These are phyloP conservation scores for Dictyostelium purpureum DNA, from an alignment of 78 protist species.

Conservation along the genomic window DNA sequence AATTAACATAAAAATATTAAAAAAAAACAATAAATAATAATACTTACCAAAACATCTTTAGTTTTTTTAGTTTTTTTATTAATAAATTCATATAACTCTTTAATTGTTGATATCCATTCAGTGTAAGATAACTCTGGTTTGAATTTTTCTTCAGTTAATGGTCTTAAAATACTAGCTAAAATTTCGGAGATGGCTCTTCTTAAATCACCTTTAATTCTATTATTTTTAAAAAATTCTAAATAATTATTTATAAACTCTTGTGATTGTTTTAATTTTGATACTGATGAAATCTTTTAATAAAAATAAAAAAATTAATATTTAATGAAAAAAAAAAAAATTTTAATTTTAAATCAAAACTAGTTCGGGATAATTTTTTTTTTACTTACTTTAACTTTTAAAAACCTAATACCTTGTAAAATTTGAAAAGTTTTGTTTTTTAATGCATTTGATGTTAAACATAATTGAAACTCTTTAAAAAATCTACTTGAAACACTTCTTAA, in stretches of 20 bases:
- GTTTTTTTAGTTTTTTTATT: constrained; percentile 63
- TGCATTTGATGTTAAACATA: constrained; percentile 8
- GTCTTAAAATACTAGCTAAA: constrained; percentile 63
- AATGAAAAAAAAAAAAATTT: too few species aligned
- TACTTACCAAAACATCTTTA: constrained; percentile 48
- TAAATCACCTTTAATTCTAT: constrained; percentile 63
- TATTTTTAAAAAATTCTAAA: constrained; percentile 63
- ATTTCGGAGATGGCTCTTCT: constrained; percentile 58
- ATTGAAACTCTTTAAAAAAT: constrained; percentile 69
- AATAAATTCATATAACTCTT: constrained; percentile 54
- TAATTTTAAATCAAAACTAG: too few species aligned
- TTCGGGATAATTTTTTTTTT: too few species aligned
- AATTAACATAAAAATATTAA: background rate
- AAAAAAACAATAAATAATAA: background rate
- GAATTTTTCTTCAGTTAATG: constrained; percentile 66
- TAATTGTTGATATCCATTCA: constrained; percentile 48
- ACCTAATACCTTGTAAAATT: constrained; percentile 66
- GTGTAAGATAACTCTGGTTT: constrained; percentile 52
- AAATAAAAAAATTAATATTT: too few species aligned
- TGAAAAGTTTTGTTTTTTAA: constrained; percentile 19
- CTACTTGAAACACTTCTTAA: constrained; percentile 27
- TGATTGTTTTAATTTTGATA: constrained; percentile 69
- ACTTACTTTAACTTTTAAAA: constrained; percentile 61
- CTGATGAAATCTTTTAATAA: constrained; percentile 54
- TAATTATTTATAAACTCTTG: constrained; percentile 38